Conservation (phyloP, 345 rosid species). For the Geranium rotundifolium region DNA sequence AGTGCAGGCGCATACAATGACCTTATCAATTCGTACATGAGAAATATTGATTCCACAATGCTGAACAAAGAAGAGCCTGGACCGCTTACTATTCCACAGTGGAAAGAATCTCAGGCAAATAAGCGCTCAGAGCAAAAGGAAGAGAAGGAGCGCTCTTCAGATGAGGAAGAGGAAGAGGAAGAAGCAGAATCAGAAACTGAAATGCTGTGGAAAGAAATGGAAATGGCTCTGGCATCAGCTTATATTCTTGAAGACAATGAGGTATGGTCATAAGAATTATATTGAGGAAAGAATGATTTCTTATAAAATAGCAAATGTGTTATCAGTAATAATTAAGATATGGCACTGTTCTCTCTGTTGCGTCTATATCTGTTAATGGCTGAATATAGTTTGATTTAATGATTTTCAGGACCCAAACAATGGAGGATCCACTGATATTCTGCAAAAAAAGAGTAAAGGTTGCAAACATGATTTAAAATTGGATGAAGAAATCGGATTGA, state of each 20-base stretch:
- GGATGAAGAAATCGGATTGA: constrained; percentile 74
- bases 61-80: constrained; percentile 27
- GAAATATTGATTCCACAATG: constrained; percentile 49
- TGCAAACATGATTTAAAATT: constrained; percentile 57
- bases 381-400: constrained; percentile 6
- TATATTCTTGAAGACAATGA: constrained; percentile 67
- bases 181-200: constrained; percentile 69
- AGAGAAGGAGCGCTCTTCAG: constrained; percentile 23
- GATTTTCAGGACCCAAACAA: constrained; percentile 31
- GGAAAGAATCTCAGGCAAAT: constrained; percentile 53
- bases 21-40: constrained; percentile 65
- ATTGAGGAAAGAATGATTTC: no score
- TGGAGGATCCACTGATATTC: constrained; percentile 27
- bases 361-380: not conserved
- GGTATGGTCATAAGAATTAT: constrained; percentile 23
- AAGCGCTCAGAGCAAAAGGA: constrained; percentile 11
- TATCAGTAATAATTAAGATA: no score
- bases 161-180: constrained; percentile 45
- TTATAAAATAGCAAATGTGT: no score
- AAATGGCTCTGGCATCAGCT: constrained; percentile 58
- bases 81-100: constrained; percentile 45
- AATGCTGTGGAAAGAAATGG: constrained; percentile 90
- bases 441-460: constrained; percentile 21
- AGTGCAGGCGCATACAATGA: constrained; percentile 70
- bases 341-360: not conserved